Conservation (phyloP, 2,329 filamentous ascomycete species). For the Ceratocystis lukuohia region DNA sequence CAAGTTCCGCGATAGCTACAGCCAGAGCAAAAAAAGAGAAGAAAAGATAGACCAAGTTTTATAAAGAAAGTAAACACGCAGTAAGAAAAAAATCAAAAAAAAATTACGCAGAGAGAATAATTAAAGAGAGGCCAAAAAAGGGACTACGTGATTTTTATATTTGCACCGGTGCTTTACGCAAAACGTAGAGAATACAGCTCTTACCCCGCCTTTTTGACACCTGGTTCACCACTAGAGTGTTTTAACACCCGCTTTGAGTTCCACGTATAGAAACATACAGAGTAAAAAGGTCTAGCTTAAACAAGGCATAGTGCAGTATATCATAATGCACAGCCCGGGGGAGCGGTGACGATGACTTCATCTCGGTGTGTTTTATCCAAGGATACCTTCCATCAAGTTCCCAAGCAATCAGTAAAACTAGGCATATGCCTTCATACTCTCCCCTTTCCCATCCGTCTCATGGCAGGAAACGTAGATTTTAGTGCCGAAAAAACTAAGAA, state of each 20-base stretch:
- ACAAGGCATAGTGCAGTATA: neutral
- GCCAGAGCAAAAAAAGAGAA: neutral
- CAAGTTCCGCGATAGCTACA: no score
- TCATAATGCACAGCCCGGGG: neutral
- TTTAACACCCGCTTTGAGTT: no score
- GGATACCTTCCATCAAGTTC: neutral
- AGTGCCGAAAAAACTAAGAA: neutral
- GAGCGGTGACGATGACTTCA: neutral
- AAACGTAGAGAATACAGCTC: neutral
- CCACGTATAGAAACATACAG: neutral
- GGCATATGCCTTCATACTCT: neutral
- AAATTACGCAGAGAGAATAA: slow-evolving; percentile 5
- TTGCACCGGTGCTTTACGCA: neutral
- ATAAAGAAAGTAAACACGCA: neutral
- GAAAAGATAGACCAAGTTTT: neutral
- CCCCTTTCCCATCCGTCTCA: neutral
- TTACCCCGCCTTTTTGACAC: neutral
- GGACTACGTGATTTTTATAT: neutral
- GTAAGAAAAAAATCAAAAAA: neutral
- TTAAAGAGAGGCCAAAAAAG: neutral
- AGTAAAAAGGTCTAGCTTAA: neutral
- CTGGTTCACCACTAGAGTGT: no score
- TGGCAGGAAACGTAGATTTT: no score
- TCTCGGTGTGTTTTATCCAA: neutral
- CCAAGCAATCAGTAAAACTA: neutral